Base-by-base conservation (phyloP, 1,139 yeast species). In the Taphrina communis region DNA sequence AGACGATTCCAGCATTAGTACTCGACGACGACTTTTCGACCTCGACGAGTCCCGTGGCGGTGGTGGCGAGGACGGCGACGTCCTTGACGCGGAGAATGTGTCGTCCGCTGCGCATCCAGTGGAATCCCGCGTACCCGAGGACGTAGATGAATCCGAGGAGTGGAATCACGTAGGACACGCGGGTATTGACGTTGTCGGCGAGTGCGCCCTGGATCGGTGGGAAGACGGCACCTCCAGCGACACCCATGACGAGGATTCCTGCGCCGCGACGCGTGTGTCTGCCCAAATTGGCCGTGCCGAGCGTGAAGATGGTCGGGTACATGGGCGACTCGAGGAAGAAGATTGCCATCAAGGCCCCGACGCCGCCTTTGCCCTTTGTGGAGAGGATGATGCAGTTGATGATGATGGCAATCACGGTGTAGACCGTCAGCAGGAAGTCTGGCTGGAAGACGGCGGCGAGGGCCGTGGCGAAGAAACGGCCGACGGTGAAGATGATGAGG, bases 231-330 rank as follows among this genome's bases (percentile, higher is more conserved):
- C 70, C 70, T 3, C 70, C 70, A 9, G 69, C 68, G 56, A 68
- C 67, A 11, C 69, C 70, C 62, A 68, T 52, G 56, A 68, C 69
- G 12, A 68, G 60, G 44, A 68, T 38, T 5, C 69, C 58, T 14
- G 69, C 66, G 9, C 70, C 70, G 11, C 69, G 66, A 51, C 67
- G 58, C 7, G 70, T 68, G 52, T 68, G 69, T 39, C 62, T 25
- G 7, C 70, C 70, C 12, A 68, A 66, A 17, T 68, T 68, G 25
- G 68, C 67, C 8, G 67, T 62, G 12, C 69, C 66, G 44, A 68
- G 46, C 12, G 70, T 68, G 69, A 68, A 68, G 52, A 68, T 65
- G 8, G 70, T 65, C 12, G 70, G 69, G 50, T 65, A 68, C 66
- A 68, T 65, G 61, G 69, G 67, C 14, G 60, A 46, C 44, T 65